These are phyloP conservation scores for Melaleuca alternifolia DNA, from an alignment of 345 rosid species.

Conservation along the genomic window DNA sequence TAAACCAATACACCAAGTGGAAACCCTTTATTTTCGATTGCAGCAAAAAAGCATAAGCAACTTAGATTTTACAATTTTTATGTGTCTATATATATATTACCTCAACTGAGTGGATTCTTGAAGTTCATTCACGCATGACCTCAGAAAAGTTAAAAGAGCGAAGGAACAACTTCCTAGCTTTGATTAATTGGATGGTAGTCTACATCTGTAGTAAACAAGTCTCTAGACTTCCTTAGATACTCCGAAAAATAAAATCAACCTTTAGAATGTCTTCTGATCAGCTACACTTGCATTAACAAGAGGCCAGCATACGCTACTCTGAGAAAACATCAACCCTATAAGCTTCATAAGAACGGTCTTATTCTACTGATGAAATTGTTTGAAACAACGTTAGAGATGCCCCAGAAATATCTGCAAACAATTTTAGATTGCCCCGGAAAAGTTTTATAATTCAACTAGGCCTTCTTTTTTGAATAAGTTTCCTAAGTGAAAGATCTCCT, in stretches of 20 bases:
- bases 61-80: too few species aligned
- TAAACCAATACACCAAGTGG: background rate
- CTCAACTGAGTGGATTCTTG: background rate
- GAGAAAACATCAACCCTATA: background rate
- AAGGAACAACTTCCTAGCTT: background rate
- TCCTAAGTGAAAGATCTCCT: too few species aligned
- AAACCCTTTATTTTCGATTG: background rate
- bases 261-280: background rate
- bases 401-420: background rate
- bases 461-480: too few species aligned
- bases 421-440: too few species aligned
- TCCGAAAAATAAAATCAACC: background rate
- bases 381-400: background rate
- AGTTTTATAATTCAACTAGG: too few species aligned
- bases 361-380: background rate
- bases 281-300: background rate
- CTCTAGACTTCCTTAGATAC: background rate
- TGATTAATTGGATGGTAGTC: background rate
- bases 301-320: background rate
- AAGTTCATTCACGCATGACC: background rate
- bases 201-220: background rate
- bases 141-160: background rate
- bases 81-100: background rate
- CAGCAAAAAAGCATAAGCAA: background rate
- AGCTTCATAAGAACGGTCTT: background rate